phyloP scores from a whole-genome alignment of 2,329 filamentous ascomycete species.

The Chalaropsis ovoidea region DNA sequence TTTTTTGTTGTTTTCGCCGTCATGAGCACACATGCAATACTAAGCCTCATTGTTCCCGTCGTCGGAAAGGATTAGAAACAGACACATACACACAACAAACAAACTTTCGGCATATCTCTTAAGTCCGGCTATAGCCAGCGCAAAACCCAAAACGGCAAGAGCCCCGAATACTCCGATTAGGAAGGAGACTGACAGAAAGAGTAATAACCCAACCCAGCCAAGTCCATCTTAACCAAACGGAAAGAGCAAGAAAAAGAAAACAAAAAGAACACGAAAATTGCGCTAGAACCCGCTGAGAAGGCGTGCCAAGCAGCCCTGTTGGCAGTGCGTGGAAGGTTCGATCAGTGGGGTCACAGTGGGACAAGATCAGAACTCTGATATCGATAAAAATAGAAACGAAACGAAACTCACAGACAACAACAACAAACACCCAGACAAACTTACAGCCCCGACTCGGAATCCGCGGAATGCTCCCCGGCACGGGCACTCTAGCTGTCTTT shows the following conservation, averaged over 20 bases:
- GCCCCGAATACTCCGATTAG: not conserved
- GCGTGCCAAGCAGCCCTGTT: not conserved
- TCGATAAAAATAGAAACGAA: not conserved
- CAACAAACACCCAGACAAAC: not conserved
- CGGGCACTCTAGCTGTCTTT: not conserved
- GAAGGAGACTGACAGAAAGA: not conserved
- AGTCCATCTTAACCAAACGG: not conserved
- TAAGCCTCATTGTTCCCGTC: not conserved
- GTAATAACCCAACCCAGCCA: not conserved
- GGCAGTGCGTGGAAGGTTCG: not conserved
- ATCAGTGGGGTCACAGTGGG: not conserved
- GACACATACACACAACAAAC: not conserved
- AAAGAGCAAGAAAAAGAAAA: not conserved
- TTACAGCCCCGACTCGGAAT: not conserved
- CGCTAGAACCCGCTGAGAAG: not conserved
- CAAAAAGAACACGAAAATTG: not conserved
- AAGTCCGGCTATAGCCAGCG: too few species aligned
- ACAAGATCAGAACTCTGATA: not conserved
- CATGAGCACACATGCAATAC: not conserved
- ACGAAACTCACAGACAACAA: not conserved
- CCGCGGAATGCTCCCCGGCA: conserved; percentile 6
- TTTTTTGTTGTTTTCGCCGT: not conserved
- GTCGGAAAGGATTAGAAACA: not conserved
- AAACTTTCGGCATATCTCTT: not conserved
- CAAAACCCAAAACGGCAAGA: not conserved